Conservation (phyloP, 2,329 filamentous ascomycete species). For the Lachnellula willkommii region DNA sequence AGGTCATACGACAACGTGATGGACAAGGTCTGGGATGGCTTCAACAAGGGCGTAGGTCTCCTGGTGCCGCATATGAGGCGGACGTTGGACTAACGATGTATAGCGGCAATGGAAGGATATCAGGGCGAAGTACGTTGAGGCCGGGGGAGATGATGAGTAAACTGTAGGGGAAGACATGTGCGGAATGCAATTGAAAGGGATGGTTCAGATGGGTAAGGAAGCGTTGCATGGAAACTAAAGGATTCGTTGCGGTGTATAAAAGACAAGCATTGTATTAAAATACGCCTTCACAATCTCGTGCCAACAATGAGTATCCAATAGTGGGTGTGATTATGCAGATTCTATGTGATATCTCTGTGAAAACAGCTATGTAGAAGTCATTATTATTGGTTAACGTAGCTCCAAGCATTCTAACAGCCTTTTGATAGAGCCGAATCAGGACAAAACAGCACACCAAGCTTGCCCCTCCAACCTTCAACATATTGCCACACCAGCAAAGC, state of each 20-base stretch:
- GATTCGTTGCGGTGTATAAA: slow-evolving; percentile 27
- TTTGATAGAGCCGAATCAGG: slow-evolving; percentile 5
- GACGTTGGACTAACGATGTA: slow-evolving; percentile 30
- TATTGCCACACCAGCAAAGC: not conserved
- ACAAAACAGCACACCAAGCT: slow-evolving; percentile 7
- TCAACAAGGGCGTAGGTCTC: slow-evolving; percentile 83
- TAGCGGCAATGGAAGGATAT: slow-evolving; percentile 99
- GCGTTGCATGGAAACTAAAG: slow-evolving; percentile 6
- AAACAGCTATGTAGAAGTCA: not conserved
- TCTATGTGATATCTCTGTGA: not conserved
- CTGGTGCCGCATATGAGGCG: not conserved
- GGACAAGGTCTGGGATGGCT: slow-evolving; percentile 81
- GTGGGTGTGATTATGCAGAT: not conserved
- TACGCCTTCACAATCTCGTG: not conserved
- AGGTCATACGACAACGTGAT: slow-evolving; percentile 80
- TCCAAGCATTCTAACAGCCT: slow-evolving; percentile 11
- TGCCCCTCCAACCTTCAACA: slow-evolving; percentile 1
- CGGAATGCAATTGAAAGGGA: not conserved
- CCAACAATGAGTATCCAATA: not conserved
- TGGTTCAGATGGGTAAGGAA: slow-evolving; percentile 1
- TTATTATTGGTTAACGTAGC: not conserved
- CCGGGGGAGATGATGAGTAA: slow-evolving; percentile 59
- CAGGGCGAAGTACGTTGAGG: slow-evolving; percentile 77
- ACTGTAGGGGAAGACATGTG: not conserved
- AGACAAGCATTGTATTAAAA: slow-evolving; percentile 22